Conservation (phyloP, 2,329 filamentous ascomycete genomes). For the Rhynchosporium graminicola region DNA sequence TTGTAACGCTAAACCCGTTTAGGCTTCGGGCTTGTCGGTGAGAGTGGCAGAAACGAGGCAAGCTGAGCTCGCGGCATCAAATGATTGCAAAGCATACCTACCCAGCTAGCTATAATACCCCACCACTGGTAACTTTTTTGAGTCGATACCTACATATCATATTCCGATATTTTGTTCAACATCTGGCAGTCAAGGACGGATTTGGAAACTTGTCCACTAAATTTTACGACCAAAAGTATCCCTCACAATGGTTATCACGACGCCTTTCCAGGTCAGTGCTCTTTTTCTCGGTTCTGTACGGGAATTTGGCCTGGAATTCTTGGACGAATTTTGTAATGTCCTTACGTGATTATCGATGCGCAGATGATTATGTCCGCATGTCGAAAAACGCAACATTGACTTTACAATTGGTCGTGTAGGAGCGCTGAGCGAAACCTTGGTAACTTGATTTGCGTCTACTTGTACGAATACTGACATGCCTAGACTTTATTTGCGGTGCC, state of each 20-base stretch:
- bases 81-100: slow-evolving; percentile 24
- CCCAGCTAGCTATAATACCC: neutral
- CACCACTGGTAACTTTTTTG: slow-evolving; percentile 13
- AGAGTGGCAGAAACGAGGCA: neutral
- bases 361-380: too few relatives aligned
- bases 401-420: too few relatives aligned
- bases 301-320: too few relatives aligned
- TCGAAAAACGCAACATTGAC: too few relatives aligned
- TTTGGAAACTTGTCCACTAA: neutral
- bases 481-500: slow-evolving; percentile 94
- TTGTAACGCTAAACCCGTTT: slow-evolving; percentile 5
- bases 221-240: neutral
- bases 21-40: neutral
- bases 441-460: slow-evolving; percentile 28
- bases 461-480: slow-evolving; percentile 27
- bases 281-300: too few relatives aligned
- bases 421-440: neutral
- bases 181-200: too few relatives aligned
- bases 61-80: slow-evolving; percentile 31
- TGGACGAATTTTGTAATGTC: too few relatives aligned
- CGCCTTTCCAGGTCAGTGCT: slow-evolving; percentile 40
- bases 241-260: slow-evolving; percentile 39
- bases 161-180: neutral
- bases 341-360: too few relatives aligned
- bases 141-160: neutral